phyloP scores from a whole-genome alignment of 257 asterid genomes.

The Striga asiatica region DNA sequence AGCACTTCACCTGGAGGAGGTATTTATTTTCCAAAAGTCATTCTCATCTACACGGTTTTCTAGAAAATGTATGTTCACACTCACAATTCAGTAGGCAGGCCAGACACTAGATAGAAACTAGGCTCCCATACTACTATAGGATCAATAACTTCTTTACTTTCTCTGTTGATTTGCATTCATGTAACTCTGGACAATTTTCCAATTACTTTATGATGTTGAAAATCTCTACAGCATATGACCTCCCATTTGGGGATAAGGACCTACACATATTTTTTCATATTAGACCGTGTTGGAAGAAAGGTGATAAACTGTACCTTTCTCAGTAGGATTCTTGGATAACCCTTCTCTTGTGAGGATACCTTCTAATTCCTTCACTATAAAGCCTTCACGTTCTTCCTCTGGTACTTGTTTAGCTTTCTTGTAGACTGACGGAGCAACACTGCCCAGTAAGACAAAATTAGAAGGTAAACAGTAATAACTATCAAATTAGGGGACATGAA shows the following conservation, averaged over 20 bases:
- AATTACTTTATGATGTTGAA: background rate
- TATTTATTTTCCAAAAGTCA: background rate
- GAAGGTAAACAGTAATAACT: background rate
- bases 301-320: constrained; percentile 55
- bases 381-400: constrained; percentile 61
- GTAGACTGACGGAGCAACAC: constrained; percentile 72
- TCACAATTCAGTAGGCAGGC: background rate
- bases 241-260: background rate
- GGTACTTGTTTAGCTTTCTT: constrained; percentile 85
- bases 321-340: constrained; percentile 66
- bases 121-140: background rate
- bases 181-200: background rate
- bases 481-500: background rate
- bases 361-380: constrained; percentile 70
- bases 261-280: background rate
- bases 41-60: background rate
- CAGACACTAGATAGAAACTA: background rate
- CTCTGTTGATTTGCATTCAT: background rate
- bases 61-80: background rate
- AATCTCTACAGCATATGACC: background rate
- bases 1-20: background rate
- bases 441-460: constrained; percentile 25
- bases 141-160: background rate
- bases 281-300: background rate
- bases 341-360: constrained; percentile 78